Conservation (phyloP, 257 asterid genomes). For the Echium plantagineum region DNA sequence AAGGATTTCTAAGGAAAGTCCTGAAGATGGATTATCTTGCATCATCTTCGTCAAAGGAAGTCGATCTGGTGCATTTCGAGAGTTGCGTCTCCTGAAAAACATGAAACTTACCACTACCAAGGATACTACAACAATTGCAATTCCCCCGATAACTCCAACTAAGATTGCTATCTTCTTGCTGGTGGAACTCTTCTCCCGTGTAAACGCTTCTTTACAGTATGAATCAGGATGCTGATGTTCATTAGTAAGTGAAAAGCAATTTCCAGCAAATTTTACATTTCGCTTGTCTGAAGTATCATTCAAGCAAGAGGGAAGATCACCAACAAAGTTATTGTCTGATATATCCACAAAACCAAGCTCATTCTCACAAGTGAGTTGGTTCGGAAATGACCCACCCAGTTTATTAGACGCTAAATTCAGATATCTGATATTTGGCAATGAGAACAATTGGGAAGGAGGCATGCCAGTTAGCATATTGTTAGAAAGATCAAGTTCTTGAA, state of each 20-base stretch:
- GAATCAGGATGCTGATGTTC: conserved; percentile 54
- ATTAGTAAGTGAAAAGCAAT: conserved; percentile 54
- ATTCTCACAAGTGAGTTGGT: conserved; percentile 50
- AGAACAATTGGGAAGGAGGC: conserved; percentile 52
- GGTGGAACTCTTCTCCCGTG: conserved; percentile 16
- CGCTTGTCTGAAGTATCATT: conserved; percentile 36
- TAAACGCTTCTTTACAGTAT: conserved; percentile 33
- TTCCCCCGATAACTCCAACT: conserved; percentile 54
- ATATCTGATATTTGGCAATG: conserved; percentile 66
- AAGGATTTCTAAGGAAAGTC: conserved; percentile 51
- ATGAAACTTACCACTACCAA: conserved; percentile 37
- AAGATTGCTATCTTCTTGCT: conserved; percentile 38
- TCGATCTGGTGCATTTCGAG: conserved; percentile 21
- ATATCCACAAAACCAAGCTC: conserved; percentile 75
- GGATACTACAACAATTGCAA: conserved; percentile 31
- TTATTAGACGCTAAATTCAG: conserved; percentile 72
- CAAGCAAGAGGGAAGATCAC: conserved; percentile 66
- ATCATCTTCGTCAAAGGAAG: conserved; percentile 49
- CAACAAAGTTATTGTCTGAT: conserved; percentile 56
- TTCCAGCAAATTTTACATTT: conserved; percentile 47
- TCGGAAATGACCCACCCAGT: conserved; percentile 67
- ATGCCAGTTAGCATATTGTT: conserved; percentile 48
- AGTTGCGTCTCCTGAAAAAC: conserved; percentile 32
- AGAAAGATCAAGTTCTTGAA: conserved; percentile 85
- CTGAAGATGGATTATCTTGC: conserved; percentile 36